These are phyloP conservation scores for Penicillium sp. DNA, from an alignment of 2,329 filamentous ascomycete genomes.

Conservation along the genomic window DNA sequence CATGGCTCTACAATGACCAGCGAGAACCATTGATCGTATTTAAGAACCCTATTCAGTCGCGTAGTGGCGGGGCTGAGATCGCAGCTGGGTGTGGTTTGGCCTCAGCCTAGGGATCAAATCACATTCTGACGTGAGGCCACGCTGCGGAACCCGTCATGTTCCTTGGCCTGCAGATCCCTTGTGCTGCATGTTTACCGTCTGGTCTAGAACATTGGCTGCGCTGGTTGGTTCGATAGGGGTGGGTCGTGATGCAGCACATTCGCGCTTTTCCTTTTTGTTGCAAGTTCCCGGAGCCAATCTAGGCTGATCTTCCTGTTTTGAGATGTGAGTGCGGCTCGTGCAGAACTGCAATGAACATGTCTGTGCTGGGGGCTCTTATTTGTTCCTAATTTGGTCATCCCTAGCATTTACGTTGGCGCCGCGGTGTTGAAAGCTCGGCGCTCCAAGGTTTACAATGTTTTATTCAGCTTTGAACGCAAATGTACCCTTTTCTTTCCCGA, in stretches of 20 bases:
- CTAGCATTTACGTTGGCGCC: no score
- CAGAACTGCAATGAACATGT: slow-evolving; percentile 11
- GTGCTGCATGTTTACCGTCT: neutral
- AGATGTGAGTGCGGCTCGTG: neutral
- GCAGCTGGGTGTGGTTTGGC: neutral
- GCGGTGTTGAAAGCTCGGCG: neutral
- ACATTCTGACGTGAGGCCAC: slow-evolving; percentile 7
- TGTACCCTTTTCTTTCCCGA: no score
- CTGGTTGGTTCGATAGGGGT: slow-evolving; percentile 7
- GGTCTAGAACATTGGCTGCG: neutral
- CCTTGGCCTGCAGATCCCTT: slow-evolving; percentile 13
- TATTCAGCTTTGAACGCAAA: no score
- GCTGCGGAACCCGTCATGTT: slow-evolving; percentile 1
- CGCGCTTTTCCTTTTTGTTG: slow-evolving; percentile 1
- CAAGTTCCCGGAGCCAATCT: slow-evolving; percentile 2
- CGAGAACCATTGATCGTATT: slow-evolving; percentile 4
- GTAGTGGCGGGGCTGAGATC: neutral
- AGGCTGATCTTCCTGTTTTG: neutral
- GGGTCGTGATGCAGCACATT: slow-evolving; percentile 6
- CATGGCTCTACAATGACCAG: neutral
- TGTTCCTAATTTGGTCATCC: neutral
- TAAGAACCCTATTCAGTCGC: neutral
- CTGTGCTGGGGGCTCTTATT: slow-evolving; percentile 4
- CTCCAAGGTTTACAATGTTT: neutral
- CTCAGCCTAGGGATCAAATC: slow-evolving; percentile 8